phyloP scores from a whole-genome alignment of 768 basidiomycete species.

The Termitomyces sp. region DNA sequence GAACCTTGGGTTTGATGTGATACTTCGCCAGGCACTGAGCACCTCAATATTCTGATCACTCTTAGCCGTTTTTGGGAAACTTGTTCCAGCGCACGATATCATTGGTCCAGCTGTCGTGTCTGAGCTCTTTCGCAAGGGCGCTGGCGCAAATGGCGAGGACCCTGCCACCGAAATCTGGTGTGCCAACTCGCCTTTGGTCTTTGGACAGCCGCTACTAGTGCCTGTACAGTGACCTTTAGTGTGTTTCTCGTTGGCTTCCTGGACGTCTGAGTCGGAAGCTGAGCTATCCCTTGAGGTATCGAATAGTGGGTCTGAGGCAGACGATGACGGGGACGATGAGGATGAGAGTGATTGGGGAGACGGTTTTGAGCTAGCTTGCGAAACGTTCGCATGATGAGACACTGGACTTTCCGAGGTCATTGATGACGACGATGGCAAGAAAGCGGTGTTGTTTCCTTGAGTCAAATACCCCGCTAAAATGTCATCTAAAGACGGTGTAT shows the following conservation, averaged over 20 bases:
- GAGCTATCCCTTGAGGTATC: conserved; percentile 29
- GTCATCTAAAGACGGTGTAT: conserved; percentile 39
- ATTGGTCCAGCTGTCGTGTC: conserved; percentile 43
- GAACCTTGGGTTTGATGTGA: conserved; percentile 70
- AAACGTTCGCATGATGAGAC: conserved; percentile 34
- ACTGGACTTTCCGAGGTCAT: conserved; percentile 51
- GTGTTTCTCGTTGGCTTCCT: conserved; percentile 14
- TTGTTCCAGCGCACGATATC: conserved; percentile 63
- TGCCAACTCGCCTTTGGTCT: conserved; percentile 48
- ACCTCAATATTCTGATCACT: conserved; percentile 76
- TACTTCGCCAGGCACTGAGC: conserved; percentile 72
- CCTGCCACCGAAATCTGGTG: conserved; percentile 49
- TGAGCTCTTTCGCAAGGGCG: conserved; percentile 37
- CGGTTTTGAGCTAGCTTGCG: conserved; percentile 16
- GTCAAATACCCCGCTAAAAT: conserved; percentile 36
- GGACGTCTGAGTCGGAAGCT: conserved; percentile 24
- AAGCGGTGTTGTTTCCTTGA: conserved; percentile 23
- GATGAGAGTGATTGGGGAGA: conserved; percentile 31
- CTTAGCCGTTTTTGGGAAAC: conserved; percentile 62
- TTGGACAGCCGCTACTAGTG: conserved; percentile 35
- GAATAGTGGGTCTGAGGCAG: conserved; percentile 29
- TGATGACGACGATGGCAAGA: conserved; percentile 25
- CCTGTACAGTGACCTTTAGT: neutral
- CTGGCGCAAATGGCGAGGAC: conserved; percentile 52
- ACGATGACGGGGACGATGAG: conserved; percentile 31